phyloP scores from a whole-genome alignment of 768 basidiomycete species.

The Pleurotus tuber-regium region DNA sequence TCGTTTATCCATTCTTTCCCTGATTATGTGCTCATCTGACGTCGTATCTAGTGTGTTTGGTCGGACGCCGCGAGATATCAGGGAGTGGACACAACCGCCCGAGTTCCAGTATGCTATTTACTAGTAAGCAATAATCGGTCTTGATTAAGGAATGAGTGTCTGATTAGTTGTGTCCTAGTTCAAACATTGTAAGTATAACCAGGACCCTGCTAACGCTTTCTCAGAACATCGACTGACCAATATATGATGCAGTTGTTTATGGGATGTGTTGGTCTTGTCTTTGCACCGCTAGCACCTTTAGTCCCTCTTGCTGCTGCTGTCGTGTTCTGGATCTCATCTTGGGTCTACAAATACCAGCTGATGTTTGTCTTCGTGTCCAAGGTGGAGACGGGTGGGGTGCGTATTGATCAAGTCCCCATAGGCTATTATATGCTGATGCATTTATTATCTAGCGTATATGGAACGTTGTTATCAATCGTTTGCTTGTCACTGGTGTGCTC shows the following conservation, averaged over 20 bases:
- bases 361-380: constrained; percentile 91
- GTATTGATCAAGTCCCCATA: constrained; percentile 28
- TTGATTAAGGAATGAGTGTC: no score
- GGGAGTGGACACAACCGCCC: constrained; percentile 88
- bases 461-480: constrained; percentile 91
- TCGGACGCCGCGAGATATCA: constrained; percentile 85
- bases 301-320: constrained; percentile 79
- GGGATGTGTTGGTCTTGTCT: constrained; percentile 91
- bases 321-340: constrained; percentile 85
- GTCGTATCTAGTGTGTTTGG: constrained; percentile 69
- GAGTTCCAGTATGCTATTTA: constrained; percentile 87
- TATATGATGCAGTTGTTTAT: constrained; percentile 80
- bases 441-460: constrained; percentile 65
- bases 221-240: no score
- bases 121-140: constrained; percentile 72
- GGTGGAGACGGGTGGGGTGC: constrained; percentile 90
- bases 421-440: constrained; percentile 11
- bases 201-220: no score
- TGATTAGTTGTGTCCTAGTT: no score
- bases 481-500: constrained; percentile 72
- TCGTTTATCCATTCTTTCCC: constrained; percentile 12
- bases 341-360: constrained; percentile 94
- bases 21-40: neutral
- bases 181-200: constrained; percentile 57
- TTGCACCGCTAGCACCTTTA: constrained; percentile 91